Conservation (phyloP, 176 grass and related monocot genomes). For the Melocanna baccifera region DNA sequence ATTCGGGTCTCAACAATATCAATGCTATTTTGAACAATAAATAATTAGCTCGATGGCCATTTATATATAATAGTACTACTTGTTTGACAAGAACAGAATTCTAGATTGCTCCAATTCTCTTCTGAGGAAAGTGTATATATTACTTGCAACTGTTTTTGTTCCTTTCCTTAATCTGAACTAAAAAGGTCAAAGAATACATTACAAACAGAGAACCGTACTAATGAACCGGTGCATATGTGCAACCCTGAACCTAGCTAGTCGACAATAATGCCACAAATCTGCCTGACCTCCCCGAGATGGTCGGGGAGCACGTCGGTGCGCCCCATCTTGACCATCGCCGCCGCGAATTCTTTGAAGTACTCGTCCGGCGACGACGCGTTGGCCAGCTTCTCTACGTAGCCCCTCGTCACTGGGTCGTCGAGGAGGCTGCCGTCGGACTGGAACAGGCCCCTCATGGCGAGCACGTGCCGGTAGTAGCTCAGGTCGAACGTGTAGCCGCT, state of each 20-base stretch:
- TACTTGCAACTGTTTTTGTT: neutral
- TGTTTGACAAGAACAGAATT: neutral
- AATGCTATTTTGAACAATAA: neutral
- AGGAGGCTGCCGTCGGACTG: slow-evolving; percentile 56
- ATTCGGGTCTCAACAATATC: too few relatives aligned
- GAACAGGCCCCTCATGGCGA: slow-evolving; percentile 45
- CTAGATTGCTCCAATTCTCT: neutral
- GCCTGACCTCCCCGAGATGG: slow-evolving; percentile 34
- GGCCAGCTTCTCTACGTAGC: slow-evolving; percentile 52
- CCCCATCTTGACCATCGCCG: slow-evolving; percentile 57
- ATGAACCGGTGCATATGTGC: neutral
- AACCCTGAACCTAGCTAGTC: slow-evolving; percentile 29
- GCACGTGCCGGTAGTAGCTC: slow-evolving; percentile 60
- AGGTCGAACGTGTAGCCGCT: slow-evolving; percentile 50
- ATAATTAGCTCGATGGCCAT: neutral
- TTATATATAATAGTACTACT: neutral
- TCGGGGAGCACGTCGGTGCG: slow-evolving; percentile 53
- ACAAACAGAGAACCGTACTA: neutral
- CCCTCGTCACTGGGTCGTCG: slow-evolving; percentile 39
- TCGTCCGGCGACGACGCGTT: slow-evolving; percentile 40
- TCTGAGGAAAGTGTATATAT: neutral
- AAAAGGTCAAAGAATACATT: neutral
- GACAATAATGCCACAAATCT: slow-evolving; percentile 36
- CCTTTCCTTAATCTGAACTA: neutral
- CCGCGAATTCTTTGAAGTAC: slow-evolving; percentile 43